These are phyloP conservation scores for Russula brevipes DNA, from an alignment of 768 basidiomycete species.

Conservation along the genomic window DNA sequence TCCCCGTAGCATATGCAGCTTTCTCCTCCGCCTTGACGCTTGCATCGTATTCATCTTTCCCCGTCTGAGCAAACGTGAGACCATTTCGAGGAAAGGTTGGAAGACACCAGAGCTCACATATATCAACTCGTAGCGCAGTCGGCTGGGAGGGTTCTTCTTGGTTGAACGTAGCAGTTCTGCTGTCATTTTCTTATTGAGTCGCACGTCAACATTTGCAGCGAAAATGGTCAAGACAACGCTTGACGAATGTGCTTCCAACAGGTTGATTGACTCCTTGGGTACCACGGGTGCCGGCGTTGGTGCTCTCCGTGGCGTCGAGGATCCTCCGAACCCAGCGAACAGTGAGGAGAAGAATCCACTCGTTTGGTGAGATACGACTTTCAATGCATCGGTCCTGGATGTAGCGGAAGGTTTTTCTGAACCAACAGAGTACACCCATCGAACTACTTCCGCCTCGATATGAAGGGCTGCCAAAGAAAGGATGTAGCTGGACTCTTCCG, in stretches of 20 bases:
- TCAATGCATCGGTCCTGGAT: background rate
- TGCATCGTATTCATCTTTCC: conserved; percentile 73
- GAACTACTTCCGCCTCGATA: conserved; percentile 78
- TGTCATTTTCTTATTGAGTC: conserved; percentile 57
- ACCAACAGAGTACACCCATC: conserved; percentile 66
- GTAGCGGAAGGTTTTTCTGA: conserved; percentile 48
- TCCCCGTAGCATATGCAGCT: conserved; percentile 57
- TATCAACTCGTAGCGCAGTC: conserved; percentile 75
- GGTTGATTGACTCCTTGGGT: conserved; percentile 29
- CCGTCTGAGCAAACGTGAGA: conserved; percentile 47
- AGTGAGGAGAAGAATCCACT: conserved; percentile 39
- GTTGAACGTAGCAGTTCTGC: conserved; percentile 82
- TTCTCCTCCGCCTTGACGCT: conserved; percentile 63
- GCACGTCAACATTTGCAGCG: conserved; percentile 60
- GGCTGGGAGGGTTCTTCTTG: conserved; percentile 85
- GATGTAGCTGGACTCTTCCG: conserved; percentile 9
- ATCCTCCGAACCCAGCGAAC: conserved; percentile 34
- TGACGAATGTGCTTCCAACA: conserved; percentile 40
- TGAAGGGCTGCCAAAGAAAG: conserved; percentile 47
- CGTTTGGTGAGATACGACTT: conserved; percentile 24
- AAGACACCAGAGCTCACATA: conserved; percentile 48
- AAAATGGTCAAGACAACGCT: conserved; percentile 60
- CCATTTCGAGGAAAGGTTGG: background rate
- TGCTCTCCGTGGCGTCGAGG: conserved; percentile 31
- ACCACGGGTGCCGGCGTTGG: conserved; percentile 33